Conservation (phyloP, 345 rosid species). For the Arabis hirsuta region DNA sequence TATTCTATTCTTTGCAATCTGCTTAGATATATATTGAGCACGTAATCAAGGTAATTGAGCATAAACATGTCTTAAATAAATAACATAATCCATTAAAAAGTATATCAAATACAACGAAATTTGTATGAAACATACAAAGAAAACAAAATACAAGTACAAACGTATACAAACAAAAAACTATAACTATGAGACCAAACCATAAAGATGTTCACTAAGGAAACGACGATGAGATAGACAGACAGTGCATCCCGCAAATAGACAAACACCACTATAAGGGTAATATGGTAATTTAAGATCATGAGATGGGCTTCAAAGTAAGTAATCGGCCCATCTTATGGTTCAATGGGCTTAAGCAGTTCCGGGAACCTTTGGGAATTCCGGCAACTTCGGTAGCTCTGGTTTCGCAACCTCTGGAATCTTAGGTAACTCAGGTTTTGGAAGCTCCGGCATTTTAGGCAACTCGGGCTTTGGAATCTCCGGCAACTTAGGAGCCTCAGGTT, state of each 20-base stretch:
- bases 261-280: not conserved
- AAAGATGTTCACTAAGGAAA: not conserved
- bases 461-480: not conserved
- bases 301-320: conserved; percentile 9
- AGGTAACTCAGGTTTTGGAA: not conserved
- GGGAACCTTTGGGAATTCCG: conserved; percentile 40
- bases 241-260: conserved; percentile 20
- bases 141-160: conserved; percentile 22
- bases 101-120: conserved; percentile 26
- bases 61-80: conserved; percentile 1
- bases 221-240: conserved; percentile 3
- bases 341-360: conserved; percentile 19
- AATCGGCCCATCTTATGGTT: not conserved
- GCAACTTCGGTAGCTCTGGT: conserved; percentile 41
- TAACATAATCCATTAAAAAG: conserved; percentile 15
- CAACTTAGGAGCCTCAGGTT: conserved; percentile 17
- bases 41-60: not conserved
- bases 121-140: conserved; percentile 14
- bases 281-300: not conserved
- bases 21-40: not conserved
- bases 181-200: conserved; percentile 25
- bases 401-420: not conserved
- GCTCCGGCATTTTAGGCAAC: conserved; percentile 11
- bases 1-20: not conserved
- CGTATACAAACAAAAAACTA: not conserved